Evolutionary conservation across 2,329 filamentous ascomycete species (phyloP).

Genomic region (Fusarium udum): DNA sequence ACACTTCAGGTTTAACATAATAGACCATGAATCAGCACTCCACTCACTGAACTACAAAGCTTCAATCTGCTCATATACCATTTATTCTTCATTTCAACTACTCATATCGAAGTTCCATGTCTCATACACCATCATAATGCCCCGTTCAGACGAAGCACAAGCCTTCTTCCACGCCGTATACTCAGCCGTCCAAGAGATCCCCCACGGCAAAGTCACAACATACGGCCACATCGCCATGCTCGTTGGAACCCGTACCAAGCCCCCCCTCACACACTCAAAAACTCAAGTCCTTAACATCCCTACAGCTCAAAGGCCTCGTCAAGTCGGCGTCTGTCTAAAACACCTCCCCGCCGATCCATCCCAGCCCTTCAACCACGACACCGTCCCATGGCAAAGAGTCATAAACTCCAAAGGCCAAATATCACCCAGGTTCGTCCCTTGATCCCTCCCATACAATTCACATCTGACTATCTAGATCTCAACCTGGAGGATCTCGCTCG

Average conservation of each 20-base stretch:
- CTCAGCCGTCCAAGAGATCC: slow-evolving; percentile 84
- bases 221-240: slow-evolving; percentile 84
- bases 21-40: neutral
- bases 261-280: slow-evolving; percentile 48
- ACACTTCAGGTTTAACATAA: too few species aligned
- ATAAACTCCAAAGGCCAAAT: slow-evolving; percentile 89
- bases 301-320: slow-evolving; percentile 75
- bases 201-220: slow-evolving; percentile 81
- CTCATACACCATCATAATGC: slow-evolving; percentile 56
- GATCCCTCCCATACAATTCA: neutral
- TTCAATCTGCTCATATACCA: too few species aligned
- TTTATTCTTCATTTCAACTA: accelerated
- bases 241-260: slow-evolving; percentile 72
- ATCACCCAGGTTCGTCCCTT: slow-evolving; percentile 73
- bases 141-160: slow-evolving; percentile 76
- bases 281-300: accelerated
- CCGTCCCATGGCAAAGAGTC: slow-evolving; percentile 94
- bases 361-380: slow-evolving; percentile 72
- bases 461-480: slow-evolving; percentile 51
- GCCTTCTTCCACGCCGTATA: slow-evolving; percentile 84
- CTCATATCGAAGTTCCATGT: accelerated
- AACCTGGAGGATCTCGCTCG: slow-evolving; percentile 57
- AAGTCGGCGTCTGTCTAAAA: slow-evolving; percentile 91
- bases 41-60: neutral
- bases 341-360: slow-evolving; percentile 72